Base-by-base conservation (phyloP, 495 filamentous ascomycete species). In the Niebla homalea region DNA sequence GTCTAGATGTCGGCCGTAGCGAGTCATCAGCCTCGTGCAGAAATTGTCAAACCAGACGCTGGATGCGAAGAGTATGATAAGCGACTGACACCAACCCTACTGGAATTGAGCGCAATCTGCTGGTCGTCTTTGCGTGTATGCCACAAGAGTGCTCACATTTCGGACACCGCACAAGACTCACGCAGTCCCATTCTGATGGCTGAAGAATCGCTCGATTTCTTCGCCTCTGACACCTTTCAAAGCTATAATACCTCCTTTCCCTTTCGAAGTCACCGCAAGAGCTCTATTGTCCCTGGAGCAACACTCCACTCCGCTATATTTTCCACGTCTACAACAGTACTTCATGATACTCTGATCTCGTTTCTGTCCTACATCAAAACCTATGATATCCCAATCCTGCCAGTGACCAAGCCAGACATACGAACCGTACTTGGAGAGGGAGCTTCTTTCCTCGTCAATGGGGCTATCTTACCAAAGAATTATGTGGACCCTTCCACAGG, bases 341-440 rank as follows among this genome's bases (percentile, higher is more conserved):
- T 62, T 22, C 58, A 62, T 26, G 57, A 60, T 42, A 52, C 48
- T 36, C 25, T 62, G 36, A 52, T 62, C 20, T 62, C 58, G 12
- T 60, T 62, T 35, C 59, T 62, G 12, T 58, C 58, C 45, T 62
- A 61, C 36, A 46, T 55, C 48, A 62, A 60, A 38, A 58, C 58
- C 5, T 48, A 51, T n/a, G 46, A 58, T 6, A 62, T 62, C 11
- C 59, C 59, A 22, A 61, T 60, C 18, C 41, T 62, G 14, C 55
- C 59, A 8, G 55, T 61, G 21, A 54, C 58, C 4, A 52, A 52
- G 40, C 59, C 57, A 11, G 59, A 62, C 23, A 52, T 62, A 20
- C 54, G 59, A 20, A 57, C 58, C 18, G 58, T 57, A 8, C 52
- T 62, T 4, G 59, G 59, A 40, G 58, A 58, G 23, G 59, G 59